Evolutionary conservation across 2,329 filamentous ascomycete genomes (phyloP), one percentile per base, ranked within the genome.

Genomic region (Colletotrichum siamense): DNA sequence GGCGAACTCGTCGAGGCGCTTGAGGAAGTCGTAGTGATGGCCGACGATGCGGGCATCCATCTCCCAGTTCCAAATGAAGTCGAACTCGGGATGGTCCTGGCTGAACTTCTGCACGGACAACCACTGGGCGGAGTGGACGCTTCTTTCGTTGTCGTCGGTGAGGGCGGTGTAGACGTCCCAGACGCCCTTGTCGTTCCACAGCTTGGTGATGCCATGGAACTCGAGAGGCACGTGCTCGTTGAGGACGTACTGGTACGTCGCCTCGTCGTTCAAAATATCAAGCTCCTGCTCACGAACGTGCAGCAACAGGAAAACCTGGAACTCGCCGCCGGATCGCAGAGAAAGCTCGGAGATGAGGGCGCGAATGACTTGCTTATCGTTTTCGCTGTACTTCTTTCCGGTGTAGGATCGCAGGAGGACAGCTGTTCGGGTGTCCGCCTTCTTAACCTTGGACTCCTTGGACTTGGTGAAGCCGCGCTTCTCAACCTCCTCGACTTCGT

Each of bases 41-140:
- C 95, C 95, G 0, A 93, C 95, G 81, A 94, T 94, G 64, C 95
- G 90, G 36, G 94, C 92, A 81, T 97, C 95, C 85, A 95, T 94
- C 82, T 97, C 95, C 95, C 94, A 96, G 82, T 96, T 96, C 94
- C 95, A 97, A 79, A 95, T 89, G 80, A 91, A 95, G 79, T 96
- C 94, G 78, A 95, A 97, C 80, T 96, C 92, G 0, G 94, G 94
- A 80, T 95, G 93, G 66, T 94, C 93, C 80, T 94, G 90, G 75
- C 91, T 91, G 81, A 96, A 96, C 84, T 93, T 93, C 82, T 96
- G 94, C 4, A 96, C 89, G 8, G 94, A 93, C 79, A 95, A 89
- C 88, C 93, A 95, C 80, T 95, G 93, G 34, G 90, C 88, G 32
- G 88, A 88, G 79, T 92, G 90, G n/a, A 92, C 91, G 68, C 84